These are phyloP conservation scores for Pleurotus giganteus DNA, from an alignment of 768 basidiomycete species.

Conservation along the genomic window DNA sequence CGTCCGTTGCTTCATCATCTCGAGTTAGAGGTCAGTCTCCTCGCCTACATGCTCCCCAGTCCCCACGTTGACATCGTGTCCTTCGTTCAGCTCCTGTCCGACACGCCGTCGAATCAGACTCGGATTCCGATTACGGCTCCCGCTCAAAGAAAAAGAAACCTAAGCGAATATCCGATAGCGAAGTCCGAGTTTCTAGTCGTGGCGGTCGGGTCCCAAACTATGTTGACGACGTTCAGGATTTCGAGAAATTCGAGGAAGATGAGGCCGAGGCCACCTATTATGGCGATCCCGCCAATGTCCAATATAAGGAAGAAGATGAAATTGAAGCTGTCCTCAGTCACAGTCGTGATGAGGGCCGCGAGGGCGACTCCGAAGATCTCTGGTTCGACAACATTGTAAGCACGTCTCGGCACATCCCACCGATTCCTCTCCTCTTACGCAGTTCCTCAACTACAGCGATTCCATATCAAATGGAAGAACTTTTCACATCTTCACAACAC, in stretches of 20 bases:
- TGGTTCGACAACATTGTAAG: constrained; percentile 87
- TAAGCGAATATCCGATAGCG: constrained; percentile 54
- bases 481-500: constrained; percentile 99
- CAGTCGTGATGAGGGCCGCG: constrained; percentile 78
- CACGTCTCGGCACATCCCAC: constrained; percentile 13
- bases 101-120: constrained; percentile 64
- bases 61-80: constrained; percentile 17
- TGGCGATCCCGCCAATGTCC: constrained; percentile 47
- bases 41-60: constrained; percentile 10
- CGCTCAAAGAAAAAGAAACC: constrained; percentile 87
- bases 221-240: constrained; percentile 77
- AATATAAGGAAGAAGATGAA: constrained; percentile 74
- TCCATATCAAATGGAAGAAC: constrained; percentile 99
- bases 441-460: constrained; percentile 57
- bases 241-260: constrained; percentile 68
- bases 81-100: constrained; percentile 42
- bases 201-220: constrained; percentile 85
- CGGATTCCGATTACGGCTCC: constrained; percentile 84
- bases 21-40: constrained; percentile 57
- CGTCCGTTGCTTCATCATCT: constrained; percentile 32
- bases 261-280: constrained; percentile 55
- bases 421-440: constrained; percentile 16
- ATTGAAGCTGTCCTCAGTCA: constrained; percentile 92
- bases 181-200: constrained; percentile 74
- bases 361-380: constrained; percentile 73